phyloP scores from a whole-genome alignment of 1,139 yeast species.

The Blastobotrys elegans region DNA sequence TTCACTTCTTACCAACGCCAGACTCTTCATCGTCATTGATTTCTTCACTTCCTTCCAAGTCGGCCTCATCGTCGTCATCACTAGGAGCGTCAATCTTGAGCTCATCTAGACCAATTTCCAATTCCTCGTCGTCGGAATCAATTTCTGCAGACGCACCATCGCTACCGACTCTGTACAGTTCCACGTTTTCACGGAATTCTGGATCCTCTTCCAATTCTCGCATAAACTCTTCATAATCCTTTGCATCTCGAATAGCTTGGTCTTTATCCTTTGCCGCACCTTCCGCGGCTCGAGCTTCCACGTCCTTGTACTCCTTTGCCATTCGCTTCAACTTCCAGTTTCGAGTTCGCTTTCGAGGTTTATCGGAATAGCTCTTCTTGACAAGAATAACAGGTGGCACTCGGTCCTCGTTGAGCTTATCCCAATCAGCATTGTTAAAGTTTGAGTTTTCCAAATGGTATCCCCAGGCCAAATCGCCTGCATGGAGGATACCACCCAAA shows the following conservation, averaged over 20 bases:
- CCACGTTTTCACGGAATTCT: constrained; percentile 82
- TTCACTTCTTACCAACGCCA: background rate
- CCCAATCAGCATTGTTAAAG: constrained; percentile 85
- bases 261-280: constrained; percentile 57
- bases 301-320: constrained; percentile 90
- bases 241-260: constrained; percentile 67
- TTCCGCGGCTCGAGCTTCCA: constrained; percentile 39
- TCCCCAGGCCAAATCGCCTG: constrained; percentile 95
- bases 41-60: background rate
- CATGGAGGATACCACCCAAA: constrained; percentile 88
- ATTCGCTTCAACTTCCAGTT: constrained; percentile 95
- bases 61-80: constrained; percentile 48
- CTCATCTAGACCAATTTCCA: constrained; percentile 15
- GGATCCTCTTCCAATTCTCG: constrained; percentile 95
- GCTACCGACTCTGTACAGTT: constrained; percentile 62
- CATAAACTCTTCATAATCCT: constrained; percentile 73
- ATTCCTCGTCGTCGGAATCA: constrained; percentile 19
- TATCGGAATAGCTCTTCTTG: constrained; percentile 86
- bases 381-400: constrained; percentile 83
- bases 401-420: constrained; percentile 52
- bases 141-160: constrained; percentile 28
- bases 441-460: constrained; percentile 80
- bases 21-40: background rate
- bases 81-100: constrained; percentile 17
- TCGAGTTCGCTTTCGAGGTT: constrained; percentile 64